Evolutionary conservation across 1,284 basidiomycete genomes (phyloP).

Genomic region (Anthracocystis setariae): DNA sequence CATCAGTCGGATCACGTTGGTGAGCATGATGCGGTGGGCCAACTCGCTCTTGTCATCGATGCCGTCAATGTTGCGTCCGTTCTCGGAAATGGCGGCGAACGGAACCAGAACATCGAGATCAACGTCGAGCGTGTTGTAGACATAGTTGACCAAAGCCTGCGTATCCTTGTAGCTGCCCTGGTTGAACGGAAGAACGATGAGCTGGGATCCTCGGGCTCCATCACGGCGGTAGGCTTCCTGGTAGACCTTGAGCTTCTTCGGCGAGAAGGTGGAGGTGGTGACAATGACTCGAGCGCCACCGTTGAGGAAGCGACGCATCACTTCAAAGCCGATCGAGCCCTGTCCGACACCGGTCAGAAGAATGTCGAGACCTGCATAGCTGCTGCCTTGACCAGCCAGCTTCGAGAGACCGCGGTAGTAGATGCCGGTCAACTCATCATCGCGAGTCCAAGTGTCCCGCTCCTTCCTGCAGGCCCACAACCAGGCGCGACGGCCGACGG

Average conservation of each 20-base stretch:
- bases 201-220: slow-evolving; percentile 90
- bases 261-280: slow-evolving; percentile 77
- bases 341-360: too few species aligned
- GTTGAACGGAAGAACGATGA: slow-evolving; percentile 99
- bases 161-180: slow-evolving; percentile 97
- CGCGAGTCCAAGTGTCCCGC: too few species aligned
- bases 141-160: slow-evolving; percentile 91
- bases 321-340: too few species aligned
- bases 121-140: slow-evolving; percentile 91
- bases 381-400: too few species aligned
- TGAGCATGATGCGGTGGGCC: slow-evolving; percentile 84
- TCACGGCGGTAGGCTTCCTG: slow-evolving; percentile 96
- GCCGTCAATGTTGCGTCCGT: slow-evolving; percentile 95
- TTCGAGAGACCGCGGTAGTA: too few species aligned
- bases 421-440: too few species aligned
- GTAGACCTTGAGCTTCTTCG: slow-evolving; percentile 90
- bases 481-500: too few species aligned
- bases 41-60: slow-evolving; percentile 97
- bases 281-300: slow-evolving; percentile 96
- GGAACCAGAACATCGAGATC: slow-evolving; percentile 98
- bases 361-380: too few species aligned
- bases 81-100: slow-evolving; percentile 97
- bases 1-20: slow-evolving; percentile 90
- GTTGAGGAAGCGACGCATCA: too few species aligned
- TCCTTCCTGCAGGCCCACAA: too few species aligned